phyloP scores from a whole-genome alignment of 257 asterid species.

The Solanum piurae region DNA sequence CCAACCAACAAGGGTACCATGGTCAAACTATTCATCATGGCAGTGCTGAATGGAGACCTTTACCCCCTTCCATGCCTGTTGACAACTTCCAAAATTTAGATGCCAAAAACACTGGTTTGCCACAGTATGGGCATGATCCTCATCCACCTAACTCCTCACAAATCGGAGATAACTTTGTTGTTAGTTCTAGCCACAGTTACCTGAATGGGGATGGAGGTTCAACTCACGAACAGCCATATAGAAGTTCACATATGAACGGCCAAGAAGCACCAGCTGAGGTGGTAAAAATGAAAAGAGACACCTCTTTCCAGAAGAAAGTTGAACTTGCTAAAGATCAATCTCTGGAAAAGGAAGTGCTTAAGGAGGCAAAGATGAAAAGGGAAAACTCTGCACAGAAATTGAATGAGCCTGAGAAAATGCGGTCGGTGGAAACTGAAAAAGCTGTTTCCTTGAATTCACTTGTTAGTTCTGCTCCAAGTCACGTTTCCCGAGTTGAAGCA shows the following conservation, averaged over 20 bases:
- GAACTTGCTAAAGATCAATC: constrained; percentile 34
- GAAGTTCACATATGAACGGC: constrained; percentile 17
- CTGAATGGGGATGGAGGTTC: constrained; percentile 25
- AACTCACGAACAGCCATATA: constrained; percentile 24
- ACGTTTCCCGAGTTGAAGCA: constrained; percentile 27
- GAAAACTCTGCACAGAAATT: constrained; percentile 37
- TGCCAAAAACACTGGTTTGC: constrained; percentile 13
- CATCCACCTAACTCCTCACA: constrained; percentile 30
- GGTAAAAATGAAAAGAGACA: constrained; percentile 25
- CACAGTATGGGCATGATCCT: constrained; percentile 27
- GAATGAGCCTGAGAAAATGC: constrained; percentile 30
- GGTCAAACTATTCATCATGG: constrained; percentile 23
- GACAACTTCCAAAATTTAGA: constrained; percentile 22
- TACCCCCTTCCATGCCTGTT: constrained; percentile 20
- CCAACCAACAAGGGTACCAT: constrained; percentile 30
- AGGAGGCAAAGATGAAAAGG: constrained; percentile 38
- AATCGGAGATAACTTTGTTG: constrained; percentile 23
- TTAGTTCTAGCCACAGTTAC: constrained; percentile 23
- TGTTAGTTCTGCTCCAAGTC: constrained; percentile 13
- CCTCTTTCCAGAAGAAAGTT: constrained; percentile 26
- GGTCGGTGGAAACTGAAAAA: constrained; percentile 31
- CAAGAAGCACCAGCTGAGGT: constrained; percentile 26
- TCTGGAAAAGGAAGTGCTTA: constrained; percentile 23
- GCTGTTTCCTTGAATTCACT: constrained; percentile 21
- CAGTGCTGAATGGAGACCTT: constrained; percentile 39